Evolutionary conservation across 495 filamentous ascomycete genomes (phyloP).

Genomic region (Podospora conica): DNA sequence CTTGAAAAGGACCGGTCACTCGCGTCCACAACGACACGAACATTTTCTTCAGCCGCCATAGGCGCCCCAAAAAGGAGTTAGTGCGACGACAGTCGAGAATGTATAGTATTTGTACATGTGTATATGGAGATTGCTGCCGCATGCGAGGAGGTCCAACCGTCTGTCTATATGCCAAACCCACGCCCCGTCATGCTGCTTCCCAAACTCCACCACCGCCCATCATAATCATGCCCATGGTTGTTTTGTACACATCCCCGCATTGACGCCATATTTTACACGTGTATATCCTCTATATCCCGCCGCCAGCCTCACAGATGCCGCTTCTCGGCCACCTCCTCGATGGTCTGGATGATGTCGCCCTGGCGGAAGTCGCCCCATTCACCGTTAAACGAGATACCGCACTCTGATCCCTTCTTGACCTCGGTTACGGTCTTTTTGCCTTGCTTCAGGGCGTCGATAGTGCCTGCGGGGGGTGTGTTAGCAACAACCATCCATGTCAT

Average conservation of each 20-base stretch:
- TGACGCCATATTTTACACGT: conserved; percentile 2
- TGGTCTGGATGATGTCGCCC: conserved; percentile 81
- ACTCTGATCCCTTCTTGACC: conserved; percentile 87
- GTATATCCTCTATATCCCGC: background rate
- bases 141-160: background rate
- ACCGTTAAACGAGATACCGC: conserved; percentile 74
- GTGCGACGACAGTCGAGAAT: background rate
- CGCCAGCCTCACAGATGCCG: conserved; percentile 48
- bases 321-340: conserved; percentile 72
- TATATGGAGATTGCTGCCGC: background rate
- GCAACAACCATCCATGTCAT: conserved; percentile 1
- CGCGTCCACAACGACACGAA: conserved; percentile 23
- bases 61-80: conserved; percentile 28
- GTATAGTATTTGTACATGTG: background rate
- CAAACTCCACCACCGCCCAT: background rate
- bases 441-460: conserved; percentile 75
- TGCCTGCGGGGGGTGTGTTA: conserved; percentile 45
- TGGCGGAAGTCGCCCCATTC: conserved; percentile 68
- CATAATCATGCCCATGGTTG: background rate
- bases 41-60: conserved; percentile 26
- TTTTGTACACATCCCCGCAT: background rate
- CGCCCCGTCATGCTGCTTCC: background rate
- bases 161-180: background rate
- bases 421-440: conserved; percentile 84
- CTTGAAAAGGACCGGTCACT: conserved; percentile 41